phyloP scores from a whole-genome alignment of 2,329 filamentous ascomycete species.

The Aspergillus amoenus region DNA sequence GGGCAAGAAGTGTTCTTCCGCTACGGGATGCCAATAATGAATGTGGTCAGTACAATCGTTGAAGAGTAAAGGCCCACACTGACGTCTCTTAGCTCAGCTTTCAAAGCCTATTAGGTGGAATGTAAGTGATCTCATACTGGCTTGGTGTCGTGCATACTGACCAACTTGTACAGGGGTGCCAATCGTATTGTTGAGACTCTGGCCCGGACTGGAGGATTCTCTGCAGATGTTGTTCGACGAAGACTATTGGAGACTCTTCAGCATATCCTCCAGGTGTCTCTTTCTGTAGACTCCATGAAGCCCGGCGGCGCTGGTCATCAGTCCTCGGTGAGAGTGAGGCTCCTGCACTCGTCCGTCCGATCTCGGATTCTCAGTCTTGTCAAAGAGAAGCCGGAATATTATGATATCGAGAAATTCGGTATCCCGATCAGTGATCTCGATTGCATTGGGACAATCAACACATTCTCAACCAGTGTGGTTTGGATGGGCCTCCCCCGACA shows the following conservation, averaged over 20 bases:
- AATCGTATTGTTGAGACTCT: conserved; percentile 72
- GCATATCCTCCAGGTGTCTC: conserved; percentile 70
- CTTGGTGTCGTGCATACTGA: neutral
- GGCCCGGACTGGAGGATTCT: conserved; percentile 72
- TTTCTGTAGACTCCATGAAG: conserved; percentile 62
- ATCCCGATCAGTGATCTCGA: conserved; percentile 76
- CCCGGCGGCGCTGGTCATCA: conserved; percentile 66
- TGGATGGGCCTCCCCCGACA: conserved; percentile 71
- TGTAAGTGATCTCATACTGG: conserved; percentile 18
- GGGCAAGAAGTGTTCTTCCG: conserved; percentile 77
- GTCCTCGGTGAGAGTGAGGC: conserved; percentile 65
- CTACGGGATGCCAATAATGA: conserved; percentile 67
- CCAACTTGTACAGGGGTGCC: conserved; percentile 54
- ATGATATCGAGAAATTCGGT: conserved; percentile 58
- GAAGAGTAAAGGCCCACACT: neutral
- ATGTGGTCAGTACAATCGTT: conserved; percentile 38
- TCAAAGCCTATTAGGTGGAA: conserved; percentile 30
- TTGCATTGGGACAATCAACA: conserved; percentile 67
- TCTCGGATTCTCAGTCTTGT: conserved; percentile 63
- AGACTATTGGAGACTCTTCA: conserved; percentile 73
- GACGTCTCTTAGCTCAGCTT: conserved; percentile 26
- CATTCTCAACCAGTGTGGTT: conserved; percentile 67
- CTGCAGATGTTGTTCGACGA: conserved; percentile 63
- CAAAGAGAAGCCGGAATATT: conserved; percentile 60
- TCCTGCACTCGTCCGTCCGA: conserved; percentile 68